Conservation (phyloP, 1,284 basidiomycete genomes). For the Pterulicium gracile region DNA sequence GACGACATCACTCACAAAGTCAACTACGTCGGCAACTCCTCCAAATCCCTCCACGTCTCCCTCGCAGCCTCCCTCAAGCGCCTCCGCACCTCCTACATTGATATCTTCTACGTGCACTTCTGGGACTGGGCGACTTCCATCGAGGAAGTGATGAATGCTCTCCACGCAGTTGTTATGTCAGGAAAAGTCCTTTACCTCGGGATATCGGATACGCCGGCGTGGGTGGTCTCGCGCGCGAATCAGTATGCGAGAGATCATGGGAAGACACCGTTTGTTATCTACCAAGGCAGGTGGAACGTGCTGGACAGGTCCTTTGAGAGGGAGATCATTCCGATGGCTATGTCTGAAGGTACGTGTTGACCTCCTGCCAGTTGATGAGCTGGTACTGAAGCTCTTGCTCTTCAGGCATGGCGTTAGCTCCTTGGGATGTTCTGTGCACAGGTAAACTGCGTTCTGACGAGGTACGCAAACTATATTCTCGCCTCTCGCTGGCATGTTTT, state of each 20-base stretch:
- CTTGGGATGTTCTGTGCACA: conserved; percentile 27
- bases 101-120: conserved; percentile 26
- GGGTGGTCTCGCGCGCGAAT: conserved; percentile 8
- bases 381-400: not conserved
- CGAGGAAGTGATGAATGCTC: conserved; percentile 32
- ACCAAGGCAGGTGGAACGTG: conserved; percentile 25
- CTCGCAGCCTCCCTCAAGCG: conserved; percentile 26
- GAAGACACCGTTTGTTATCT: conserved; percentile 4
- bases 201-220: conserved; percentile 29
- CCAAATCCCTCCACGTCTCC: conserved; percentile 20
- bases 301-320: conserved; percentile 34
- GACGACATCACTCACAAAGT: conserved; percentile 13
- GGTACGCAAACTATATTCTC: conserved; percentile 9
- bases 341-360: conserved; percentile 9
- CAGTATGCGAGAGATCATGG: not conserved
- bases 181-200: conserved; percentile 36
- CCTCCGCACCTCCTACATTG: conserved; percentile 27
- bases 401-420: conserved; percentile 27
- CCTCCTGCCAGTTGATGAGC: too few relatives aligned
- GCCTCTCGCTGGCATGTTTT: not conserved
- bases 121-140: conserved; percentile 28
- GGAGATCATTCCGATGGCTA: conserved; percentile 43
- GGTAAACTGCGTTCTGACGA: conserved; percentile 24
- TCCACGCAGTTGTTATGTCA: conserved; percentile 27
- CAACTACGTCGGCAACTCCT: conserved; percentile 24